Evolutionary conservation across 805 yeast genomes (phyloP), one percentile per base, ranked within the genome.

Genomic region (Starmerella tilneyi): DNA sequence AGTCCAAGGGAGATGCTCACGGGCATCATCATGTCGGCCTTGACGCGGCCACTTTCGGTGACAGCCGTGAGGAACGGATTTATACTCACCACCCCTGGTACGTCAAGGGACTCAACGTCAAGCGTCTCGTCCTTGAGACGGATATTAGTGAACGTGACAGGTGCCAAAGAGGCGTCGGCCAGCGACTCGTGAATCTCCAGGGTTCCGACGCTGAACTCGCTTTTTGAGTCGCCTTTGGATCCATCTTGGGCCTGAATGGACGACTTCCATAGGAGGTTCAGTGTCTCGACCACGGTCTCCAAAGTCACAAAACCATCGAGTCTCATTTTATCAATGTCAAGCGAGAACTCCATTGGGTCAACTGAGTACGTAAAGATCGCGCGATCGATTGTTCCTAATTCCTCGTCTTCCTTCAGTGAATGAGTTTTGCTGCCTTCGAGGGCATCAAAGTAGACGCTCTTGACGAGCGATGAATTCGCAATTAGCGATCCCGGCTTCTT

Each of bases 361-460:
- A 45, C 17, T 4, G 35, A 15, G 41, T 30, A 52, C 4, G n/a
- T 20, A n/a, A 52, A 7, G 1, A 32, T 35, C 5, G 41, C 15
- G 2, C 48, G 41, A 28, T 52, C 39, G 12, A 50, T 41, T 5
- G 41, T 22, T 1, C 47, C 55, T 13, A 49, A 9, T 17, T 41
- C 44, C 5, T 17, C 33, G 13, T 30, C 28, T 9, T 21, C 31
- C 4, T n/a, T 12, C 16, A 23, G 15, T 9, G 20, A 4, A 13
- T 12, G 21, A n/a, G 11, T 5, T 37, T 21, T 24, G 16, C 17
- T 11, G 5, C 27, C 34, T 9, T 46, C 45, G 13, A 31, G 17
- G 26, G 48, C 35, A 29, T 50, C 53, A 33, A 45, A 50, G 38
- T 47, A 50, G 21, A 50, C 44, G 28, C 50, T 47, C 15, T 36